Evolutionary conservation across 1,284 basidiomycete genomes (phyloP).

Genomic region (Pseudozyma pruni): DNA sequence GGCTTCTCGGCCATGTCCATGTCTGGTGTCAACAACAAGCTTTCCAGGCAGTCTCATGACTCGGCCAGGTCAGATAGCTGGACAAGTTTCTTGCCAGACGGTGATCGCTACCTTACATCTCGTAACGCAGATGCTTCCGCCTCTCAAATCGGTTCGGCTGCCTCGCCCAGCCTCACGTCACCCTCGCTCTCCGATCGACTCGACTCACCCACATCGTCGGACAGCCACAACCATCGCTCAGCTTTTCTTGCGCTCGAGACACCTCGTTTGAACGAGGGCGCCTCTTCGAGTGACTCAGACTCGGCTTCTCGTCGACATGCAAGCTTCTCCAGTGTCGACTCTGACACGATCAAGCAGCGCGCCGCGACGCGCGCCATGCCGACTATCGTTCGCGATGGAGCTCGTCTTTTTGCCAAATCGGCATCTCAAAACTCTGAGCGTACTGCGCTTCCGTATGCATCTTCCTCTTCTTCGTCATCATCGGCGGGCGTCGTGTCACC

Average conservation of each 20-base stretch:
- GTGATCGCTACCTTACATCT: constrained; percentile 38
- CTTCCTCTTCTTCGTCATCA: constrained; percentile 1
- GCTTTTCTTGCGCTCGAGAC: constrained; percentile 30
- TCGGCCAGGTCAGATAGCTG: constrained; percentile 37
- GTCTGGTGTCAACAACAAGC: constrained; percentile 17
- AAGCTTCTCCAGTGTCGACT: constrained; percentile 50
- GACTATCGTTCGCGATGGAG: constrained; percentile 17
- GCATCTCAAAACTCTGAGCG: constrained; percentile 6
- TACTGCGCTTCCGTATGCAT: not conserved
- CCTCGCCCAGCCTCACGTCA: constrained; percentile 24
- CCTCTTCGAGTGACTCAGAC: constrained; percentile 1
- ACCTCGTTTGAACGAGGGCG: constrained; percentile 1
- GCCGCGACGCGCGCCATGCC: constrained; percentile 24
- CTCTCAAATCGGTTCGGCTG: not conserved
- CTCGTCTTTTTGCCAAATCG: constrained; percentile 5
- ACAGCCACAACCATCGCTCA: constrained; percentile 29
- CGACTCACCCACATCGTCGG: constrained; percentile 26
- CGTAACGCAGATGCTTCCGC: constrained; percentile 3
- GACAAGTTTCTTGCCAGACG: constrained; percentile 43
- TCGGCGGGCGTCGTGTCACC: not conserved
- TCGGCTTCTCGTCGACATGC: constrained; percentile 39
- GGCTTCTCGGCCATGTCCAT: constrained; percentile 45
- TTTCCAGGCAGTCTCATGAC: constrained; percentile 10
- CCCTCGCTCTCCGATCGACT: constrained; percentile 32
- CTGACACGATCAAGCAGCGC: constrained; percentile 24